phyloP scores from a whole-genome alignment of 371 early-diverging fungal species.

The Batkoa obscura region DNA sequence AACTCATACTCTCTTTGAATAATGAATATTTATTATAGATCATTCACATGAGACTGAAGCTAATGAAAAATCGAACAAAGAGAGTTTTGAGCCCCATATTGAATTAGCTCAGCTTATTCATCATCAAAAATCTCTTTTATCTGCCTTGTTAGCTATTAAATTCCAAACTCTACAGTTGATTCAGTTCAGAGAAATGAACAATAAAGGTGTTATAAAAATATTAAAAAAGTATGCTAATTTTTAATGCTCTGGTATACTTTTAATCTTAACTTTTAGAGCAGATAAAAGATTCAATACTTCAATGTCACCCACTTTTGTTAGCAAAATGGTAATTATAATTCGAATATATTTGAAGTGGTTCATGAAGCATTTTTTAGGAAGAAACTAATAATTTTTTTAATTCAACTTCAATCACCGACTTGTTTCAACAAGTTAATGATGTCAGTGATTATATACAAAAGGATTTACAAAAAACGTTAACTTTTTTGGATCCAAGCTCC shows the following conservation, averaged over 20 bases:
- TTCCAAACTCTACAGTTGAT: background rate
- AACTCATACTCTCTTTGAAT: background rate
- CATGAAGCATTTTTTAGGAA: too few species aligned
- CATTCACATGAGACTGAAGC: too few species aligned
- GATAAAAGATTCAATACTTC: too few species aligned
- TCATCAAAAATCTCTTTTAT: background rate
- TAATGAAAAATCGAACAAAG: background rate
- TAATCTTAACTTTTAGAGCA: background rate
- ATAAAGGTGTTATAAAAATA: background rate
- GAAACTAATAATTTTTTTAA: too few species aligned
- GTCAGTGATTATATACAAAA: background rate
- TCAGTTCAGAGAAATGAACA: background rate
- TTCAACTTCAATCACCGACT: too few species aligned
- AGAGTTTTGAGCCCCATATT: background rate
- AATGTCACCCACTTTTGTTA: too few species aligned
- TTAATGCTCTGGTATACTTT: background rate
- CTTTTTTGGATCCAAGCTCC: background rate
- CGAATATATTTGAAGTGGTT: too few species aligned
- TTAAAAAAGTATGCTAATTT: background rate
- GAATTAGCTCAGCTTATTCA: background rate
- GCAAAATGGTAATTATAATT: too few species aligned
- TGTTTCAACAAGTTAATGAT: background rate
- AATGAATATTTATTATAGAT: too few species aligned
- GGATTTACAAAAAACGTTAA: background rate
- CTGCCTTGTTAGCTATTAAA: background rate